phyloP scores from a whole-genome alignment of 352 stramenopile species.

The Blastocystis sp. region DNA sequence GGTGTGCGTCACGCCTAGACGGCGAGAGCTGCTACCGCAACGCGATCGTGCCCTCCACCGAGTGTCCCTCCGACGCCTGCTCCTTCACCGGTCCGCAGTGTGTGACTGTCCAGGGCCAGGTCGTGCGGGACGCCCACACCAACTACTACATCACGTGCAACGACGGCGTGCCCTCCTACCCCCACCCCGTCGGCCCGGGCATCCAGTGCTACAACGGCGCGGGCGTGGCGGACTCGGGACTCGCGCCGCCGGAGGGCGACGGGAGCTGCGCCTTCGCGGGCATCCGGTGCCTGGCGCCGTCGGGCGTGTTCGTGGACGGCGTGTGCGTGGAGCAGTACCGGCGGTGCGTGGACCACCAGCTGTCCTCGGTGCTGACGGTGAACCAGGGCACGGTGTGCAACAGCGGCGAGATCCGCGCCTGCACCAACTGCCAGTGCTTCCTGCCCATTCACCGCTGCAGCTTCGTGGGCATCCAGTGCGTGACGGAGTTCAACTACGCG shows the following conservation, averaged over 20 bases:
- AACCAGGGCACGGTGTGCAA: constrained; percentile 60
- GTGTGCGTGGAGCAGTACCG: constrained; percentile 47
- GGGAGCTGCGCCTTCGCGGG: constrained; percentile 56
- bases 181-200: constrained; percentile 50
- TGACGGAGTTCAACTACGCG: constrained; percentile 58
- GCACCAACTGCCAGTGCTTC: constrained; percentile 35
- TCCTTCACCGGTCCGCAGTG: constrained; percentile 48
- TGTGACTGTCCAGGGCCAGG: constrained; percentile 45
- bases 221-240: constrained; percentile 1
- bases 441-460: constrained; percentile 54
- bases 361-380: constrained; percentile 24
- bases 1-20: constrained; percentile 19
- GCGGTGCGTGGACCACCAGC: constrained; percentile 41
- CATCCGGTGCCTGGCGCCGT: constrained; percentile 30
- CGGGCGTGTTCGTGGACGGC: neutral
- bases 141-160: constrained; percentile 58
- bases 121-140: constrained; percentile 50
- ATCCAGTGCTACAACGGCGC: constrained; percentile 66
- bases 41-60: constrained; percentile 5
- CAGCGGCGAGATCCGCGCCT: constrained; percentile 48
- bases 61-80: constrained; percentile 43
- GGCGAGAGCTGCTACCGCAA: constrained; percentile 36
- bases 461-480: constrained; percentile 64
- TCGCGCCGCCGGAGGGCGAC: neutral
- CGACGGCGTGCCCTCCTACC: constrained; percentile 49